These are phyloP conservation scores for Trichocladium antarcticum DNA, from an alignment of 495 filamentous ascomycete genomes.

Conservation along the genomic window DNA sequence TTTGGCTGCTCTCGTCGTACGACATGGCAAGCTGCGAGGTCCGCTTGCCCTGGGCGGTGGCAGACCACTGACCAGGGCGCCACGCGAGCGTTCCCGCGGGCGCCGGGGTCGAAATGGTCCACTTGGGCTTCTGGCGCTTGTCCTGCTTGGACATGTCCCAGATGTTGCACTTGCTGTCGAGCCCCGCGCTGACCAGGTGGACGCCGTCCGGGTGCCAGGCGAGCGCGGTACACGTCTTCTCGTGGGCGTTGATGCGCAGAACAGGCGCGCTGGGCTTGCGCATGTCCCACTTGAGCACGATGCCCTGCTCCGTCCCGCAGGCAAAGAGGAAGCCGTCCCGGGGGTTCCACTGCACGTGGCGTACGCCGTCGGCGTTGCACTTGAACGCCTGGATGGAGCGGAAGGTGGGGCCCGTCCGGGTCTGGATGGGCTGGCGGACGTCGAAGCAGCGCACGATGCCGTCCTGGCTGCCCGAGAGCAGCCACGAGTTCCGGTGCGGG, in stretches of 20 bases:
- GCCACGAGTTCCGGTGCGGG: slow-evolving; percentile 60
- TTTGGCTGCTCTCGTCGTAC: slow-evolving; percentile 40
- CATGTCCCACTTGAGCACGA: slow-evolving; percentile 50
- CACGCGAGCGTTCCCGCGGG: slow-evolving; percentile 70
- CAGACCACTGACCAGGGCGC: slow-evolving; percentile 70
- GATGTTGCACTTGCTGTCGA: slow-evolving; percentile 73
- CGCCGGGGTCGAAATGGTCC: slow-evolving; percentile 45
- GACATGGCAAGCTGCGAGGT: slow-evolving; percentile 44
- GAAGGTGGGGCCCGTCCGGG: slow-evolving; percentile 35
- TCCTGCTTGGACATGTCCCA: slow-evolving; percentile 83
- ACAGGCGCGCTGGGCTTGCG: slow-evolving; percentile 35
- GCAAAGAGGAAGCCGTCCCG: slow-evolving; percentile 78
- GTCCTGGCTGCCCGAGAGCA: slow-evolving; percentile 89
- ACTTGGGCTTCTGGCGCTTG: slow-evolving; percentile 68
- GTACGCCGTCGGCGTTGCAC: slow-evolving; percentile 61
- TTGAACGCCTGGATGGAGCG: slow-evolving; percentile 34
- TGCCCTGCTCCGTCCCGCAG: slow-evolving; percentile 77
- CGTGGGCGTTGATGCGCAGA: slow-evolving; percentile 73
- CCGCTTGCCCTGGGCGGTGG: slow-evolving; percentile 51
- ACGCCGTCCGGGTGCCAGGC: slow-evolving; percentile 96
- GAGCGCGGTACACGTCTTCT: slow-evolving; percentile 62
- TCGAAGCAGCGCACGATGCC: slow-evolving; percentile 63
- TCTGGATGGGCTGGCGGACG: slow-evolving; percentile 30
- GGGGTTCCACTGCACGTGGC: slow-evolving; percentile 83
- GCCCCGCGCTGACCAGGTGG: slow-evolving; percentile 73